These are phyloP conservation scores for Fusarium annulatum DNA, from an alignment of 2,329 filamentous ascomycete genomes.

Conservation along the genomic window DNA sequence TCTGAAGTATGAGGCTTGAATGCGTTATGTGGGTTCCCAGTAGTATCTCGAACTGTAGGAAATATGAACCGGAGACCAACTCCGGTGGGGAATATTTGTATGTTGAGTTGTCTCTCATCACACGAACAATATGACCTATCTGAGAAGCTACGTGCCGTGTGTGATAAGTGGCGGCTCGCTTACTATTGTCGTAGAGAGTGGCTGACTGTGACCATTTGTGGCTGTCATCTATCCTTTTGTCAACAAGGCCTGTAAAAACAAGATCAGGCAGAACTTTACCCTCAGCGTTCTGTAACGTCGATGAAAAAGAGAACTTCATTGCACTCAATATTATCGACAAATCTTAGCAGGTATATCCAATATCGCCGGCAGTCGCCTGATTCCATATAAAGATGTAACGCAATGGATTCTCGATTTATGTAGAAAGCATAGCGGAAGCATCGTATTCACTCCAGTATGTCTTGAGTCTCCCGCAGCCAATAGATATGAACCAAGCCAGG, in stretches of 20 bases:
- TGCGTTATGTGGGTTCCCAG: rapidly evolving
- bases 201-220: background rate
- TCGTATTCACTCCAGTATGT: too few species aligned
- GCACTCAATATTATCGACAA: too few species aligned
- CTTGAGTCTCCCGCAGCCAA: too few species aligned
- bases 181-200: background rate
- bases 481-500: rapidly evolving
- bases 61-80: rapidly evolving
- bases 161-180: background rate
- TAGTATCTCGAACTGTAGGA: rapidly evolving
- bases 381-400: too few species aligned
- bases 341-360: too few species aligned
- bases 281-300: too few species aligned
- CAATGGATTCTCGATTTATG: too few species aligned
- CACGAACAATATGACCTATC: background rate
- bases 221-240: background rate
- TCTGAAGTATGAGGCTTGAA: rapidly evolving
- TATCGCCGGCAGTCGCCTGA: too few species aligned
- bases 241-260: rapidly evolving
- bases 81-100: rapidly evolving
- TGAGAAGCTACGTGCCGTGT: background rate
- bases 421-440: too few species aligned
- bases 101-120: rapidly evolving
- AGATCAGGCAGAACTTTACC: too few species aligned
- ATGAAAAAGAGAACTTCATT: too few species aligned